phyloP scores from a whole-genome alignment of 129 eudicot genomes.

The Ambrosia trifida region DNA sequence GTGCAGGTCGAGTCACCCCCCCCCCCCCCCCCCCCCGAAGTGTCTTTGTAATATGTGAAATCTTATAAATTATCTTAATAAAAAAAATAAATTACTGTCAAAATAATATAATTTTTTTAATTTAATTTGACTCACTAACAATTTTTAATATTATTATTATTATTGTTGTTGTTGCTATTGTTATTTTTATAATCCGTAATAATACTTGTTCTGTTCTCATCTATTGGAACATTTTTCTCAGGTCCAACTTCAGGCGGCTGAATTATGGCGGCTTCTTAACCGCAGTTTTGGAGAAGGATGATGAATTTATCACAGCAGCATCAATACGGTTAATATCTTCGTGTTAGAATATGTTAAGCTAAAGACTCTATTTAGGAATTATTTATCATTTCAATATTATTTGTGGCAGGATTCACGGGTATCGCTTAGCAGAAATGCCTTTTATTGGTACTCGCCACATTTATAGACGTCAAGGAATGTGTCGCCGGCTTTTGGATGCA shows the following conservation, averaged over 20 bases:
- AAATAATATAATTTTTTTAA: neutral
- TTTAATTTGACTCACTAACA: neutral
- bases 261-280: constrained; percentile 68
- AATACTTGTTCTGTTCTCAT: constrained; percentile 16
- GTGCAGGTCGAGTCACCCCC: neutral
- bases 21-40: too few relatives aligned
- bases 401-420: constrained; percentile 66
- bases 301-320: constrained; percentile 74
- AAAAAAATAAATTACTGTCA: neutral
- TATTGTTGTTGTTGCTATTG: too few relatives aligned
- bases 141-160: too few relatives aligned
- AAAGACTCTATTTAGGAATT: neutral
- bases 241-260: constrained; percentile 82
- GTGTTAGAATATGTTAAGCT: neutral
- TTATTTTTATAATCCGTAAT: too few relatives aligned
- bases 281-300: constrained; percentile 71
- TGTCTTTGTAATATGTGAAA: neutral
- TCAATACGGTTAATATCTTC: constrained; percentile 60
- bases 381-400: constrained; percentile 8
- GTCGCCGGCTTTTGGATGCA: constrained; percentile 80
- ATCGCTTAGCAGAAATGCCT: constrained; percentile 93
- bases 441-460: constrained; percentile 86
- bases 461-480: constrained; percentile 96
- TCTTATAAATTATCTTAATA: neutral
- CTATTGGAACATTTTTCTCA: constrained; percentile 34